Base-by-base conservation (phyloP, 371 early-diverging fungal species). In the Basidiobolus meristosporus region DNA sequence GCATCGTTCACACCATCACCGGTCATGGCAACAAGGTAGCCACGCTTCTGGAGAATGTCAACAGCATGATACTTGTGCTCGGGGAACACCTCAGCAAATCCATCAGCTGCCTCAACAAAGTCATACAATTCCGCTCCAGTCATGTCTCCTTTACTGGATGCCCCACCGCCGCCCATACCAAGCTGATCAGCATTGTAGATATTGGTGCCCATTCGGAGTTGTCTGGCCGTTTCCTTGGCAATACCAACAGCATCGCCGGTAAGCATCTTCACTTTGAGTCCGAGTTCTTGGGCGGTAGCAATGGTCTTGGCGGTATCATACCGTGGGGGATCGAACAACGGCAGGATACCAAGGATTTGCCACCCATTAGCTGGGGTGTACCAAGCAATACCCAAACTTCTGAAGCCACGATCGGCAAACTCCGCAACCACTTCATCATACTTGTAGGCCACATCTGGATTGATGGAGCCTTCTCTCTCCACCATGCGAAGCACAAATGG, bases 1-100 rank as follows among this genome's bases (percentile, higher is more conserved):
- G 90, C 85, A 60, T 92, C 97, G 60, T 91, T 92, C 40, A 89
- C 88, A 64, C 92, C 91, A 59, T 92, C 91, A 49, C 97, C 96
- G 19, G 44, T 43, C 86, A 89, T 88, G 39, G 77, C 81, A 37
- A 81, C 84, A 58, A 79, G 67, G 48, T 80, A 70, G 9, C 76
- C 77, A 47, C 68, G 61, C 41, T 68, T 65, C 59, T 91, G 87
- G 44, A 93, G 67, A 39, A 83, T 81, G 46, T 78, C 76, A 23
- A 96, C 86, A 57, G 93, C 83, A 55, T 82, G 81, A 43, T 81
- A 72, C 70, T 91, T 92, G 66, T 88, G 85, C 56, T 92, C 90
- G 17, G 96, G 44, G 21, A 19, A 36, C 5, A 31, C 30, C 30
- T 17, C 37, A 29, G 17, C 44, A 31, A 40, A 26, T 20, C 78